phyloP scores from a whole-genome alignment of 257 asterid species.

The Solanum peruvianum region DNA sequence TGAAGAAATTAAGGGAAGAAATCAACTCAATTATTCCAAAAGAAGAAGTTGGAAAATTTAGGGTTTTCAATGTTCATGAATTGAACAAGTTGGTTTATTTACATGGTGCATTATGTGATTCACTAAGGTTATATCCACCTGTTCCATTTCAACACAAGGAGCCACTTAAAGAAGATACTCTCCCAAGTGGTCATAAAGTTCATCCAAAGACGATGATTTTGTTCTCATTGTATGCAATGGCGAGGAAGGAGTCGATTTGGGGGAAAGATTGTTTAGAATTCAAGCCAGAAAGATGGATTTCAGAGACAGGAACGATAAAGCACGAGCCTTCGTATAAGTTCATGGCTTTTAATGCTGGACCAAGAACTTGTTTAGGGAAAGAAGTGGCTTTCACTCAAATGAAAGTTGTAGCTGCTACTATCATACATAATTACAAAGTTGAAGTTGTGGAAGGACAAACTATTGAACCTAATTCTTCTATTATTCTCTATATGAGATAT shows the following conservation, averaged over 20 bases:
- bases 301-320: conserved; percentile 20
- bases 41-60: conserved; percentile 3
- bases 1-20: conserved; percentile 36
- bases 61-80: conserved; percentile 28
- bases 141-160: conserved; percentile 38
- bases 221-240: conserved; percentile 37
- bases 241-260: conserved; percentile 32
- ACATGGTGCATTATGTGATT: conserved; percentile 34
- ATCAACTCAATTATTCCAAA: conserved; percentile 4
- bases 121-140: conserved; percentile 38
- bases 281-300: conserved; percentile 47
- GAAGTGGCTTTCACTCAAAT: conserved; percentile 57
- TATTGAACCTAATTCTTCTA: conserved; percentile 41
- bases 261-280: conserved; percentile 31
- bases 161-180: conserved; percentile 19
- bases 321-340: conserved; percentile 44
- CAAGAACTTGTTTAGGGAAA: conserved; percentile 46
- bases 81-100: conserved; percentile 18
- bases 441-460: conserved; percentile 37
- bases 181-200: conserved; percentile 31
- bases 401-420: conserved; percentile 53
- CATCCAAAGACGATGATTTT: conserved; percentile 17
- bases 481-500: conserved; percentile 56
- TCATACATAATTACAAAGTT: conserved; percentile 37
- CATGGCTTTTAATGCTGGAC: conserved; percentile 43